These are phyloP conservation scores for Aspergillus amoenus DNA, from an alignment of 2,329 filamentous ascomycete species.

Conservation along the genomic window DNA sequence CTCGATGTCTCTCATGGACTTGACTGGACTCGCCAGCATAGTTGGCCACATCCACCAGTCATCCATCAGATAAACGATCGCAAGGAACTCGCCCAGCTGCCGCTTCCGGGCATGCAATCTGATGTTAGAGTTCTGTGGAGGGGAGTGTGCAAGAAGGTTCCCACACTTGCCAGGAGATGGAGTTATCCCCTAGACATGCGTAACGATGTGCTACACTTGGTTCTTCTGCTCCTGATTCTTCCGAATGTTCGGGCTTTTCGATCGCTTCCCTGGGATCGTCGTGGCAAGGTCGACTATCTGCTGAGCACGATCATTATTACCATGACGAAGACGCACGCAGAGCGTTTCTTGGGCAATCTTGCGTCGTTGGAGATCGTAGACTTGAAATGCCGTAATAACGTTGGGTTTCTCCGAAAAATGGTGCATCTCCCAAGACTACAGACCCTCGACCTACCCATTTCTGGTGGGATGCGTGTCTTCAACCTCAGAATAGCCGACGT, in stretches of 20 bases:
- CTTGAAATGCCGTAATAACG: too few species aligned
- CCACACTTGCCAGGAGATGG: not conserved
- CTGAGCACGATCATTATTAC: not conserved
- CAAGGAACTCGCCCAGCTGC: not conserved
- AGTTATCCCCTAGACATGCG: not conserved
- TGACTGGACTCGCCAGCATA: not conserved
- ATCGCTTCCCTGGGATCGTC: not conserved
- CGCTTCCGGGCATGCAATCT: not conserved
- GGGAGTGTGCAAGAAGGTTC: not conserved
- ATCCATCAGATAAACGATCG: not conserved
- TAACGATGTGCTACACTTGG: not conserved
- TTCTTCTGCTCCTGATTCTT: not conserved
- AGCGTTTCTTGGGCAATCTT: too few species aligned
- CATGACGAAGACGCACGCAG: not conserved
- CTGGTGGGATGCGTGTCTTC: not conserved
- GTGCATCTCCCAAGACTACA: not conserved
- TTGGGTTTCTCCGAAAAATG: too few species aligned
- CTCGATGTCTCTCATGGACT: not conserved
- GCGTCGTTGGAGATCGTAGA: too few species aligned
- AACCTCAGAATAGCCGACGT: rapidly evolving
- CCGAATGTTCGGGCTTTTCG: not conserved
- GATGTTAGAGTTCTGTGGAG: not conserved
- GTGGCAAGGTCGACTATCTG: not conserved
- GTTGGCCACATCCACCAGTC: not conserved
- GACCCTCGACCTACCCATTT: not conserved